Evolutionary conservation across 2,329 filamentous ascomycete species (phyloP).

Genomic region (Dothiorella sarmentorum): DNA sequence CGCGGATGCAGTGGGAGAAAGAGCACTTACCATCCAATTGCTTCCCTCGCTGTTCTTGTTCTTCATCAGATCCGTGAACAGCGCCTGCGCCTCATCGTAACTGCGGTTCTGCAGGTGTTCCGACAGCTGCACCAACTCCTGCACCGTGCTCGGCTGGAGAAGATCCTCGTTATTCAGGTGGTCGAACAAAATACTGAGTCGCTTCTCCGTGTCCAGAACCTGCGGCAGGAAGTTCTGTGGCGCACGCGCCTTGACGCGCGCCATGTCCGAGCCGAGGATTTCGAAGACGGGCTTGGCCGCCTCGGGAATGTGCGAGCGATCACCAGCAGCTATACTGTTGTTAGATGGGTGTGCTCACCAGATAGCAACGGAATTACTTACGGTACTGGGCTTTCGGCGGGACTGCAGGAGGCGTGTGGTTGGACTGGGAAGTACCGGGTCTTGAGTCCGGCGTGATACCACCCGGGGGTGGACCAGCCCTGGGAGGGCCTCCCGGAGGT

Average conservation of each 20-base stretch:
- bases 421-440: conserved; percentile 49
- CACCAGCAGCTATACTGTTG: conserved; percentile 58
- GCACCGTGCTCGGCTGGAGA: conserved; percentile 73
- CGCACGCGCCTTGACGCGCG: conserved; percentile 80
- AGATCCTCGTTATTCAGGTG: conserved; percentile 95
- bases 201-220: conserved; percentile 90
- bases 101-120: conserved; percentile 39
- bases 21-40: conserved; percentile 53
- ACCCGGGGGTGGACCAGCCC: conserved; percentile 42
- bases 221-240: conserved; percentile 83
- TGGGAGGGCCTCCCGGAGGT: conserved; percentile 47
- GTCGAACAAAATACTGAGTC: conserved; percentile 90
- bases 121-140: conserved; percentile 59
- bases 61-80: conserved; percentile 47
- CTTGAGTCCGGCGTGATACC: conserved; percentile 34
- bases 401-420: conserved; percentile 43
- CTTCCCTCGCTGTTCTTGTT: conserved; percentile 48
- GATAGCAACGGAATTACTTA: conserved; percentile 37
- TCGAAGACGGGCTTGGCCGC: conserved; percentile 76
- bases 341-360: conserved; percentile 22
- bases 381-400: conserved; percentile 60
- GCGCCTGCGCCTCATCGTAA: conserved; percentile 43
- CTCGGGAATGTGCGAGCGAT: conserved; percentile 82
- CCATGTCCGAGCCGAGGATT: conserved; percentile 77
- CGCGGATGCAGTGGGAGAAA: not conserved